phyloP scores from a whole-genome alignment of 2,329 filamentous ascomycete species.

The Fusarium brevicatenulatum region DNA sequence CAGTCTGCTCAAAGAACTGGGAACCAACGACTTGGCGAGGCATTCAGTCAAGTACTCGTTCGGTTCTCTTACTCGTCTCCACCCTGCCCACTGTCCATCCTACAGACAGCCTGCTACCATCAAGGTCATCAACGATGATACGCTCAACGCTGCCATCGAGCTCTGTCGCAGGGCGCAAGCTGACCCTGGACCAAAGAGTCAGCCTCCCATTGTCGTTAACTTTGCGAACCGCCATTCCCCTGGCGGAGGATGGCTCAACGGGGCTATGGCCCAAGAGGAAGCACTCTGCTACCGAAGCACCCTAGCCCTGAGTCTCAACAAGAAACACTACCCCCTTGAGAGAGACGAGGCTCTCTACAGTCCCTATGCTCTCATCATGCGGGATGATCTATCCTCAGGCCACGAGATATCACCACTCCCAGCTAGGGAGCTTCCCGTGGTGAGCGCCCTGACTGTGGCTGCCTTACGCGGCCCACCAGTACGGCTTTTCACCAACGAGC shows the following conservation, averaged over 20 bases:
- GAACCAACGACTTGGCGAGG: neutral
- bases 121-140: neutral
- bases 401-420: neutral
- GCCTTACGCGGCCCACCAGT: neutral
- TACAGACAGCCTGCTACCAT: neutral
- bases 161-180: neutral
- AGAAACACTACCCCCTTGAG: neutral
- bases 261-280: neutral
- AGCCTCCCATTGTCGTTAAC: neutral
- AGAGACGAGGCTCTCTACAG: neutral
- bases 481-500: neutral
- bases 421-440: neutral
- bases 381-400: neutral
- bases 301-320: accelerated
- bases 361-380: neutral
- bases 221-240: neutral
- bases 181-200: neutral
- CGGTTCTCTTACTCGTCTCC: neutral
- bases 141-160: neutral
- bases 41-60: neutral
- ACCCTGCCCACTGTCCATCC: neutral
- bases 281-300: neutral
- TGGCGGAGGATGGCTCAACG: neutral
- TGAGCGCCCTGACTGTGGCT: neutral
- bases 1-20: neutral